These are phyloP conservation scores for Hirsutella rhossiliensis DNA, from an alignment of 2,329 filamentous ascomycete genomes.

Conservation along the genomic window DNA sequence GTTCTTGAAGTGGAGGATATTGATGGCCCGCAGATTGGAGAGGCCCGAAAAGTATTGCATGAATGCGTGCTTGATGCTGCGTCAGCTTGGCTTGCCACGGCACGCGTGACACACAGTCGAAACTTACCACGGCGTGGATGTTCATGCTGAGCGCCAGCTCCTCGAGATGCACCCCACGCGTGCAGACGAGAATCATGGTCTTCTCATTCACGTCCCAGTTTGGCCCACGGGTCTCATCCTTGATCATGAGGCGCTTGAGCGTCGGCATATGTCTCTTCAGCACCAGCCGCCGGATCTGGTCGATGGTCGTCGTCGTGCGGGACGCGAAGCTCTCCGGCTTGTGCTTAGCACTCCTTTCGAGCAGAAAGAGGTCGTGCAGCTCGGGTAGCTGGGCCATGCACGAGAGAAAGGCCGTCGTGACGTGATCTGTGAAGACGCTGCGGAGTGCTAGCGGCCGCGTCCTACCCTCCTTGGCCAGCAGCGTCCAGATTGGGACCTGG, in stretches of 20 bases:
- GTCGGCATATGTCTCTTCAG: constrained; percentile 45
- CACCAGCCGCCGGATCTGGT: constrained; percentile 44
- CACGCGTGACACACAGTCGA: not conserved
- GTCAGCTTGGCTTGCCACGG: constrained; percentile 1
- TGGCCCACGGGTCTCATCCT: constrained; percentile 35
- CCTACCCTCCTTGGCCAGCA: constrained; percentile 42
- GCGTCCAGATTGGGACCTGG: constrained; percentile 47
- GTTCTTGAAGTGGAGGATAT: constrained; percentile 40
- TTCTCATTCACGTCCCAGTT: constrained; percentile 47
- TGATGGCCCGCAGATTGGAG: constrained; percentile 38
- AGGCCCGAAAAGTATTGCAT: constrained; percentile 40
- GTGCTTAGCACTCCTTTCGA: constrained; percentile 39
- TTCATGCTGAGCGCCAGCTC: constrained; percentile 46
- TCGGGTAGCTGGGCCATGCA: constrained; percentile 39
- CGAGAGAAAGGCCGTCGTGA: constrained; percentile 40
- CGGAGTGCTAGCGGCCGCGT: constrained; percentile 36
- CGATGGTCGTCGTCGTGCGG: constrained; percentile 35
- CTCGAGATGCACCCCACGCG: constrained; percentile 33
- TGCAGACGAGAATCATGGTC: constrained; percentile 40
- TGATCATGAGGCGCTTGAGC: constrained; percentile 46
- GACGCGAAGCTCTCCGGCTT: constrained; percentile 41
- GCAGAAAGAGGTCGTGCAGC: constrained; percentile 46
- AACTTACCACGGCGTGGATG: constrained; percentile 39
- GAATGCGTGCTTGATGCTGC: constrained; percentile 36
- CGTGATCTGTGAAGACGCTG: constrained; percentile 52